These are phyloP conservation scores for Waltergamsia citrina DNA, from an alignment of 2,329 filamentous ascomycete species.

Conservation along the genomic window DNA sequence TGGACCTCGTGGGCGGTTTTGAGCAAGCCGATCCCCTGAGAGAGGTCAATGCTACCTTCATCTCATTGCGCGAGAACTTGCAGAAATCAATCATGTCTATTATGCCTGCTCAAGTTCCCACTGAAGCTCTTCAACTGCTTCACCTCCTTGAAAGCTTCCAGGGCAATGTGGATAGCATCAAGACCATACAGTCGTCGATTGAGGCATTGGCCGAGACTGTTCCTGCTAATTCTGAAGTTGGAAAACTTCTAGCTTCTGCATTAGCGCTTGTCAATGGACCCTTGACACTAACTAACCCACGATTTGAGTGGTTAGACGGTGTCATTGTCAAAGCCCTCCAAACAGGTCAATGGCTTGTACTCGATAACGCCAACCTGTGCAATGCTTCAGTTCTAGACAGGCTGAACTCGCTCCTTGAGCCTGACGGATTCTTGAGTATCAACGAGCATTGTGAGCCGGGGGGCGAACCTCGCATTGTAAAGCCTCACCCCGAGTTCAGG, in stretches of 20 bases:
- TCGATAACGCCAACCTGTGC: slow-evolving; percentile 96
- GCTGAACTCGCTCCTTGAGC: slow-evolving; percentile 88
- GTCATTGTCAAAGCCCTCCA: slow-evolving; percentile 81
- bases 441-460: slow-evolving; percentile 85
- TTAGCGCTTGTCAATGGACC: slow-evolving; percentile 41
- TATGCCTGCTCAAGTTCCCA: slow-evolving; percentile 35
- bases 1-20: slow-evolving; percentile 94
- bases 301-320: slow-evolving; percentile 95
- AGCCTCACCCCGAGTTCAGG: slow-evolving; percentile 77
- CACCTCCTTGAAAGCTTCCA: slow-evolving; percentile 34
- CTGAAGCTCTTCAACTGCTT: slow-evolving; percentile 38
- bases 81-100: slow-evolving; percentile 38
- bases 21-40: slow-evolving; percentile 84
- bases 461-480: slow-evolving; percentile 71
- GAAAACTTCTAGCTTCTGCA: slow-evolving; percentile 35
- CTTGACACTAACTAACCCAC: slow-evolving; percentile 56
- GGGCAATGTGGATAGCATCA: slow-evolving; percentile 27
- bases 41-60: slow-evolving; percentile 50
- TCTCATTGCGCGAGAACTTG: slow-evolving; percentile 39
- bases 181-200: slow-evolving; percentile 26
- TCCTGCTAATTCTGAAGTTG: slow-evolving; percentile 34
- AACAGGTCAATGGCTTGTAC: slow-evolving; percentile 80
- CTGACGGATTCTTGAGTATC: slow-evolving; percentile 76
- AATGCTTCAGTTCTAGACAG: slow-evolving; percentile 90
- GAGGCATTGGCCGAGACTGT: slow-evolving; percentile 28